phyloP scores from a whole-genome alignment of 169 alveolate species.

The Blepharisma undulans region DNA sequence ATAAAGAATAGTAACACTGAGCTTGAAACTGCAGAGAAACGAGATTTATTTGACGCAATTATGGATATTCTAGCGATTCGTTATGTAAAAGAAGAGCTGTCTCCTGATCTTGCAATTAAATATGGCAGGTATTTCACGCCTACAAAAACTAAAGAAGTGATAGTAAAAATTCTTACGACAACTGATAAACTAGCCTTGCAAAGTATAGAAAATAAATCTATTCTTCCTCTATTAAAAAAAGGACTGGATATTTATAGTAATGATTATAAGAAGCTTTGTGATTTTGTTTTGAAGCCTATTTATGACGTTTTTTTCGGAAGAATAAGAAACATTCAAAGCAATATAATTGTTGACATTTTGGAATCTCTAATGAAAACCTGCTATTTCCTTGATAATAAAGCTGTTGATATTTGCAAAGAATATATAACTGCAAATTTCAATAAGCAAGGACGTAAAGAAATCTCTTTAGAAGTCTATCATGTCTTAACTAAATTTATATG shows the following conservation, averaged over 20 bases:
- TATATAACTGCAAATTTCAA: background rate
- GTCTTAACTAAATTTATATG: background rate
- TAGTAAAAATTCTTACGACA: background rate
- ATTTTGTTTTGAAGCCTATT: background rate
- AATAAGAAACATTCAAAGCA: no score
- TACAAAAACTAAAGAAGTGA: background rate
- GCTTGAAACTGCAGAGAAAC: background rate
- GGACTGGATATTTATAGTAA: background rate
- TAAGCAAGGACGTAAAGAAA: background rate
- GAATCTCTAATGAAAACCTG: background rate
- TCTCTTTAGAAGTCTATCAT: background rate
- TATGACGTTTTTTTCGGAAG: background rate
- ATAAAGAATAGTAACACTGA: background rate
- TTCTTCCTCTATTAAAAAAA: no score
- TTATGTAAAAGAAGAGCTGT: background rate
- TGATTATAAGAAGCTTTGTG: background rate
- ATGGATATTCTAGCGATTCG: background rate
- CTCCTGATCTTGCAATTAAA: background rate
- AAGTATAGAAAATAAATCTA: background rate
- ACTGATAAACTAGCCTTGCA: background rate
- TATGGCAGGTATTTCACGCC: background rate
- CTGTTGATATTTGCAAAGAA: background rate
- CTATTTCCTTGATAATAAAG: background rate
- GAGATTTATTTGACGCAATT: background rate
- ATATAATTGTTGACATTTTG: background rate